phyloP scores from a whole-genome alignment of 345 rosid genomes.

The Schrenkiella parvula region DNA sequence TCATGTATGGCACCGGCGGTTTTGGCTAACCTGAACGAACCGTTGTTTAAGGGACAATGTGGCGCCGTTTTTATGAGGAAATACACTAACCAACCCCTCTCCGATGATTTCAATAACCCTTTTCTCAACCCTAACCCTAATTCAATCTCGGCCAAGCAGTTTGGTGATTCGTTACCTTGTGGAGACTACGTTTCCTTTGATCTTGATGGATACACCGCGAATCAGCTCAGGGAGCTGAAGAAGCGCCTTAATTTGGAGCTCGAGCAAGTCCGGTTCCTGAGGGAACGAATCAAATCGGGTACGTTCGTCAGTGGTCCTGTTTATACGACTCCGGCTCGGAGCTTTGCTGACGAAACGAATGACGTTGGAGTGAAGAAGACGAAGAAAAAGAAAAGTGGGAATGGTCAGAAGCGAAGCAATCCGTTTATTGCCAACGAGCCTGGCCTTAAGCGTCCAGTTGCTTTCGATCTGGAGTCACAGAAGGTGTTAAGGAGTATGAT shows the following conservation, averaged over 20 bases:
- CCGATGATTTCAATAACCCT: constrained; percentile 9
- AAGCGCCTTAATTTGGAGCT: constrained; percentile 55
- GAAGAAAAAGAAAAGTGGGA: constrained; percentile 49
- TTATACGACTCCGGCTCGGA: constrained; percentile 30
- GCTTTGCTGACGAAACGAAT: constrained; percentile 32
- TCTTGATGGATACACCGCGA: constrained; percentile 51
- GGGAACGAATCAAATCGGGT: constrained; percentile 47
- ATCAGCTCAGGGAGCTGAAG: constrained; percentile 55
- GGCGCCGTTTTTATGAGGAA: constrained; percentile 35
- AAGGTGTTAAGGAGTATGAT: constrained; percentile 25
- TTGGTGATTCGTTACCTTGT: constrained; percentile 35
- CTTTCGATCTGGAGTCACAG: constrained; percentile 21
- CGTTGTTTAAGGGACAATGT: constrained; percentile 24
- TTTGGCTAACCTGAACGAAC: constrained; percentile 30
- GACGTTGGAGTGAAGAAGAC: constrained; percentile 28
- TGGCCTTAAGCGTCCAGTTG: constrained; percentile 13
- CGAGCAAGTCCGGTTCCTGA: constrained; percentile 62
- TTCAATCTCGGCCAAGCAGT: constrained; percentile 40
- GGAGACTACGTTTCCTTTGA: constrained; percentile 56
- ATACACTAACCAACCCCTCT: constrained; percentile 18
- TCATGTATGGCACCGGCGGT: constrained; percentile 34
- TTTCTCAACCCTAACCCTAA: constrained; percentile 48
- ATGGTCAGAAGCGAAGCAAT: constrained; percentile 42
- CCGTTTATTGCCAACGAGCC: constrained; percentile 18
- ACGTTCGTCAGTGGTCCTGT: constrained; percentile 26